Evolutionary conservation across 192 early-diverging fungal genomes (phyloP), one percentile per base, ranked within the genome.

Genomic region (Linnemannia zychae): DNA sequence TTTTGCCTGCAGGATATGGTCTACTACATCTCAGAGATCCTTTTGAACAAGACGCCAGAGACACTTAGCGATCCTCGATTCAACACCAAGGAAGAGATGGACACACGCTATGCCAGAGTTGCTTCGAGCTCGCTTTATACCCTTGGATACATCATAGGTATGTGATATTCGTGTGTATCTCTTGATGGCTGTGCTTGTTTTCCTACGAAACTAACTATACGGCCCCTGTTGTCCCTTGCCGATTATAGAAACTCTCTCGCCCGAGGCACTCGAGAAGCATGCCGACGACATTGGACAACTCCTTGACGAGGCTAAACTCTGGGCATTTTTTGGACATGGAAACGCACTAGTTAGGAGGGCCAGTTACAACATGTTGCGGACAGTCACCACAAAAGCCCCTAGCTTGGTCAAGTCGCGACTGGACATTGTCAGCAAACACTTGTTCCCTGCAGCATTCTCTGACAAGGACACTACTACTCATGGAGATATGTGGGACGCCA

Each of bases 401-500:
- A 81, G 77, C 88, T 88, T 77, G 80, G 91, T 94, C 38, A 81
- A 87, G 47, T 38, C 78, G 12, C 82, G 87, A 31, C 75, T 92
- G n/a, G 81, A 72, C 3, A n/a, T 88, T 12, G 79, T 97, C 48
- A 87, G 89, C 20, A 90, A 83, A 12, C 75, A 82, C 6, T 93
- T 97, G 74, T 90, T 95, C 37, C 80, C 88, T 13, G 88, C 89
- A 48, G 92, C 90, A 38, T 96, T 99, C 82, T 81, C 78, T 1
- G 97, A 99, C 71, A 93, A 91, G 87, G 95, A 97, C 28, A 72
- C 90, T 0, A 87, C 90, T 5, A 94, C 91, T 28, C 95, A 96
- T 72, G 87, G 91, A 7, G 95, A 96, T 33, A 88, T 99, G 82
- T 98, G 97, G 97, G 96, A 98, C 75, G 89, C 98, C 11, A 80